Conservation (phyloP, 371 early-diverging fungal species). For the Catenaria anguillulae region DNA sequence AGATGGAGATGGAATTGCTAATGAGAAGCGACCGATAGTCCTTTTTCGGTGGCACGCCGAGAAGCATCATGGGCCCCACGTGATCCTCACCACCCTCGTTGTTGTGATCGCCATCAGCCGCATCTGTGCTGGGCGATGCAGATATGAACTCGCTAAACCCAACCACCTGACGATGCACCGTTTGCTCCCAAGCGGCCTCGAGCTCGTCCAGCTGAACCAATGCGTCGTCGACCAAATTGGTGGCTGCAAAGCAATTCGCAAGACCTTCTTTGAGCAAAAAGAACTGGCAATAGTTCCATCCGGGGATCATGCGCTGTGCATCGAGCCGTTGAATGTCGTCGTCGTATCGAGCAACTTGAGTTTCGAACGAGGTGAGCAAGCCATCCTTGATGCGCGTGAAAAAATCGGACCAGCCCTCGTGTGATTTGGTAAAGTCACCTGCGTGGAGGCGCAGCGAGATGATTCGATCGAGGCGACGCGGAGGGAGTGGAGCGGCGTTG, state of each 20-base stretch:
- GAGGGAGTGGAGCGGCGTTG: too few species aligned
- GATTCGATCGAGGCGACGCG: conserved; percentile 46
- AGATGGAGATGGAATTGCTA: conserved; percentile 77
- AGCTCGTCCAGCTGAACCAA: conserved; percentile 86
- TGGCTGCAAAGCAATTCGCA: conserved; percentile 68
- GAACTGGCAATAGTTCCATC: conserved; percentile 95
- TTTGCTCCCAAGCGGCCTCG: conserved; percentile 77
- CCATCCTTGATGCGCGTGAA: conserved; percentile 63
- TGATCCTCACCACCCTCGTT: conserved; percentile 64
- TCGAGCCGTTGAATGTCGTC: conserved; percentile 80
- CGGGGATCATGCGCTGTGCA: conserved; percentile 79
- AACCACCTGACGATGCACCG: conserved; percentile 51
- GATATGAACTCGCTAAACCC: conserved; percentile 88
- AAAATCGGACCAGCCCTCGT: conserved; percentile 61
- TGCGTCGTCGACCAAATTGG: conserved; percentile 75
- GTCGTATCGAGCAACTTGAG: conserved; percentile 58
- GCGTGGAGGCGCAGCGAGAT: conserved; percentile 31
- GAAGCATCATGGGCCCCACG: conserved; percentile 50
- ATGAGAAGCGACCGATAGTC: conserved; percentile 73
- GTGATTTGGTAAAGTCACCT: conserved; percentile 36
- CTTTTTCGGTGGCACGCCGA: conserved; percentile 40
- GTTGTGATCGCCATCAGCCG: too few species aligned
- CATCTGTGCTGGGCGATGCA: too few species aligned
- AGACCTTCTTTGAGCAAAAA: conserved; percentile 86
- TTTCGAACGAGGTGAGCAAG: conserved; percentile 59